Percentiles rank a stretch among this genome's conserved stretches.
phyloP scores from a whole-genome alignment of 2,329 filamentous ascomycete species.

The Colletotrichum tabaci region DNA sequence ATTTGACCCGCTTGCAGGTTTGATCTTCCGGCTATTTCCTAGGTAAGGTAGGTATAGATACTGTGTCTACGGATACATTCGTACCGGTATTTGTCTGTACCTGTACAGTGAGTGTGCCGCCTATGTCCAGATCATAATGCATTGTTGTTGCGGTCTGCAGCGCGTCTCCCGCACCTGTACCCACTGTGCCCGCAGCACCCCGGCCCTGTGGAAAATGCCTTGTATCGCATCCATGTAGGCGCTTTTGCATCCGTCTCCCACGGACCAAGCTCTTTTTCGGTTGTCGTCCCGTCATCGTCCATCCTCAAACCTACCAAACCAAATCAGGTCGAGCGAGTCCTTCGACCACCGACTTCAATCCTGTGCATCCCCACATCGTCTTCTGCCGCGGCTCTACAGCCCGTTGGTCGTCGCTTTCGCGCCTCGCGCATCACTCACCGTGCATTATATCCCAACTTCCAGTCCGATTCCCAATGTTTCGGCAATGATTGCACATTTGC shows the following conservation, averaged over 20 bases:
- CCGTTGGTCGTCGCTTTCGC: constrained; percentile 7
- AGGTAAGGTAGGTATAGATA: neutral
- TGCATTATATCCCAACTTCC: neutral
- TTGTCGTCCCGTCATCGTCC: constrained; percentile 10
- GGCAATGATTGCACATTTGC: constrained; percentile 27
- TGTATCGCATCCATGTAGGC: neutral
- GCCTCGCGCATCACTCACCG: neutral
- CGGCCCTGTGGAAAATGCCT: constrained; percentile 14
- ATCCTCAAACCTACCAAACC: neutral
- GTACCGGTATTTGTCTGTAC: too few species aligned
- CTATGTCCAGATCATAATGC: neutral
- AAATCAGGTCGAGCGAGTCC: neutral
- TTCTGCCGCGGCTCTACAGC: constrained; percentile 12
- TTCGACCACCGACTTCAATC: constrained; percentile 12
- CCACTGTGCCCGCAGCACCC: constrained; percentile 3
- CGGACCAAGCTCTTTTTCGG: neutral
- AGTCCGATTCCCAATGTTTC: neutral
- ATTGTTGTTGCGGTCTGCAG: constrained; percentile 9
- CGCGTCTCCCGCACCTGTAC: constrained; percentile 5
- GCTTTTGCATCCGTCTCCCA: neutral
- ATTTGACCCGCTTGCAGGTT: neutral
- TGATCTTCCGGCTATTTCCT: neutral
- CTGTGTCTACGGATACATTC: too few species aligned
- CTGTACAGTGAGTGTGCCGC: too few species aligned
- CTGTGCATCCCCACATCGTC: constrained; percentile 17